These are phyloP conservation scores for Capronia epimyces DNA, from an alignment of 2,329 filamentous ascomycete genomes.

Conservation along the genomic window DNA sequence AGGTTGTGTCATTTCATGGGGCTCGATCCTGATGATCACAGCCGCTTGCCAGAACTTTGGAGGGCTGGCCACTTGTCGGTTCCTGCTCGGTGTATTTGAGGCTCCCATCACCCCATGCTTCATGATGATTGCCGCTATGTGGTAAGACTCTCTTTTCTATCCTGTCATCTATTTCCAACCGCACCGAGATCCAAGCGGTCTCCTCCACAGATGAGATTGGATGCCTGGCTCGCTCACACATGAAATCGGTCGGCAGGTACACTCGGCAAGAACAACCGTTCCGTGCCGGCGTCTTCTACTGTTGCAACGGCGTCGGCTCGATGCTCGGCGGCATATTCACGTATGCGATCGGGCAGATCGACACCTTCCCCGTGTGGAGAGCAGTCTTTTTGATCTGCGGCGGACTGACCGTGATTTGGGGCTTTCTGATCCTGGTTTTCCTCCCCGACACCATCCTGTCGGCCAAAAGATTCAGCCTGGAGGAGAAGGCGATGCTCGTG, in stretches of 20 bases:
- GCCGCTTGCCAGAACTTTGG: slow-evolving; percentile 41
- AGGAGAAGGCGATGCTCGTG: slow-evolving; percentile 21
- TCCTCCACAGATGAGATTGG: too few relatives aligned
- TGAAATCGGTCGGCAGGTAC: slow-evolving; percentile 28
- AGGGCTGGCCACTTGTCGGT: slow-evolving; percentile 41
- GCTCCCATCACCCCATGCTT: slow-evolving; percentile 47
- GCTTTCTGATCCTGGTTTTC: slow-evolving; percentile 33
- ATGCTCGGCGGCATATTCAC: slow-evolving; percentile 36
- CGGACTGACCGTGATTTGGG: slow-evolving; percentile 14
- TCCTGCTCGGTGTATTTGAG: slow-evolving; percentile 46
- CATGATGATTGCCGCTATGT: slow-evolving; percentile 49
- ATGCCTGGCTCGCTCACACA: too few relatives aligned
- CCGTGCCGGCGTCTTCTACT: slow-evolving; percentile 43
- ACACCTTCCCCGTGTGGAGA: slow-evolving; percentile 42
- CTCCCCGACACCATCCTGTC: slow-evolving; percentile 45
- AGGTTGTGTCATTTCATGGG: slow-evolving; percentile 33
- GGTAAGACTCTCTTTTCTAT: slow-evolving; percentile 36
- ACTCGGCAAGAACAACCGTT: slow-evolving; percentile 40
- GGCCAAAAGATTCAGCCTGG: slow-evolving; percentile 16
- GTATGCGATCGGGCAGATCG: slow-evolving; percentile 41
- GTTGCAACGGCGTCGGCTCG: slow-evolving; percentile 38
- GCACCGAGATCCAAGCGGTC: too few relatives aligned
- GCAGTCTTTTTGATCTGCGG: slow-evolving; percentile 26
- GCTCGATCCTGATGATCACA: slow-evolving; percentile 41
- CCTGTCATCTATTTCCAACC: too few relatives aligned